Evolutionary conservation across 306 rosid genomes (phyloP).

Genomic region (Pachyrhizus erosus): DNA sequence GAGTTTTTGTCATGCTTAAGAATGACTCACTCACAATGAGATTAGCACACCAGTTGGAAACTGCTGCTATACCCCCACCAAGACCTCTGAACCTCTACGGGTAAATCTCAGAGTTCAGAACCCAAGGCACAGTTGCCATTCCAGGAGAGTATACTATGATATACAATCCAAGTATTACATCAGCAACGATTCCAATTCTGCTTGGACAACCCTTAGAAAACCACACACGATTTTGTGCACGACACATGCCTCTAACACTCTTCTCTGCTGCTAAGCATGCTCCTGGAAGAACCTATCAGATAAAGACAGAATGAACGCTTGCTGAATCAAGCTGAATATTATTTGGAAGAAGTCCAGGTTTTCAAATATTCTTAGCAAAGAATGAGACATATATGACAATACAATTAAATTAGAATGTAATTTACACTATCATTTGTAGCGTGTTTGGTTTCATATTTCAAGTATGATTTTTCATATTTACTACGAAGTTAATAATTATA

Average conservation of each 20-base stretch:
- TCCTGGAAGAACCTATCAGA: slow-evolving; percentile 65
- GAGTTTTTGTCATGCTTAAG: slow-evolving; percentile 56
- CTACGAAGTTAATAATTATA: too few species aligned
- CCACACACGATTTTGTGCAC: slow-evolving; percentile 56
- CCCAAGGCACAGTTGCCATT: slow-evolving; percentile 86
- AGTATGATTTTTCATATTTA: too few species aligned
- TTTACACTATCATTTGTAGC: too few species aligned
- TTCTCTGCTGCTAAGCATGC: slow-evolving; percentile 64
- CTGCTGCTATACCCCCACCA: slow-evolving; percentile 89
- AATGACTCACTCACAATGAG: slow-evolving; percentile 78
- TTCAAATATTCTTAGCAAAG: background rate
- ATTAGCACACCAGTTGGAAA: slow-evolving; percentile 73
- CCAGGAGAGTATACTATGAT: slow-evolving; percentile 78
- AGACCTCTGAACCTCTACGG: slow-evolving; percentile 75
- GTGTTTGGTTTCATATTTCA: too few species aligned
- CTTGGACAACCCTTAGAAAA: slow-evolving; percentile 78
- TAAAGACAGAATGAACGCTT: background rate
- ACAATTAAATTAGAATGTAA: background rate
- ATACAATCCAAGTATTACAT: slow-evolving; percentile 64
- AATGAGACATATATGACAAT: background rate
- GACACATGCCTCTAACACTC: slow-evolving; percentile 44
- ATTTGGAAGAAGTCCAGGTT: background rate
- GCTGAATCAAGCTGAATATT: background rate
- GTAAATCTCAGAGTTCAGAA: slow-evolving; percentile 84
- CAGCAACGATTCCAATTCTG: slow-evolving; percentile 69